These are phyloP conservation scores for Syncephalastrum sp. DNA, from an alignment of 371 early-diverging fungal species.

Conservation along the genomic window DNA sequence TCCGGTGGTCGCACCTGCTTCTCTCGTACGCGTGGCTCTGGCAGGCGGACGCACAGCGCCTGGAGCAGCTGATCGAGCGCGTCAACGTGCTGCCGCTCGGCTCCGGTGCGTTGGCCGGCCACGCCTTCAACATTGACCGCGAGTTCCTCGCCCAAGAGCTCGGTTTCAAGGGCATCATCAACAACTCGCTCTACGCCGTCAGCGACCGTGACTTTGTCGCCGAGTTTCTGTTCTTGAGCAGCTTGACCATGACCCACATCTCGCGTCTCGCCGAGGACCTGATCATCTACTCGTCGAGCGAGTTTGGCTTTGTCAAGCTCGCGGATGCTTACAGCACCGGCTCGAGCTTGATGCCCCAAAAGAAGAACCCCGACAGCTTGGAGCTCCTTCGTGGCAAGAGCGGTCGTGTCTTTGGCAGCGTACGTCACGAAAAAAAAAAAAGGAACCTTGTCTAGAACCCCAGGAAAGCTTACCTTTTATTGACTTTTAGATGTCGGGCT, in stretches of 20 bases:
- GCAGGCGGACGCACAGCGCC: constrained; percentile 84
- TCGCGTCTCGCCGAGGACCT: constrained; percentile 94
- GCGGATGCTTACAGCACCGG: constrained; percentile 98
- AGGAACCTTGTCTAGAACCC: background rate
- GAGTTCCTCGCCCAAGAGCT: constrained; percentile 83
- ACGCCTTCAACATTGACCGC: constrained; percentile 94
- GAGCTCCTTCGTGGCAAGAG: constrained; percentile 96
- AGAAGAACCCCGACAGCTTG: constrained; percentile 97
- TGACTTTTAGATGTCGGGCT: constrained; percentile 74
- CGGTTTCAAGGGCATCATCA: constrained; percentile 81
- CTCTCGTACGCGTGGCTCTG: constrained; percentile 87
- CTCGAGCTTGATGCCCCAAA: constrained; percentile 97
- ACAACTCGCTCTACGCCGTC: constrained; percentile 89
- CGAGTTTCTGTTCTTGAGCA: constrained; percentile 92
- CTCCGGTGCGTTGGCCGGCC: constrained; percentile 95
- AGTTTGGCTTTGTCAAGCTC: constrained; percentile 91
- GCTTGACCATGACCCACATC: constrained; percentile 88
- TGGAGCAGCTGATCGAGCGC: constrained; percentile 77
- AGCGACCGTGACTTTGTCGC: constrained; percentile 95
- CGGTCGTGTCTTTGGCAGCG: constrained; percentile 93
- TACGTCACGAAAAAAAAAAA: constrained; percentile 23
- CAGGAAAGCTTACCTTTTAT: background rate
- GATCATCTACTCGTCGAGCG: constrained; percentile 87
- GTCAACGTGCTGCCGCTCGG: constrained; percentile 89
- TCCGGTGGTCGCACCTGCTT: constrained; percentile 93